These are phyloP conservation scores for Colletotrichum liriopes DNA, from an alignment of 2,329 filamentous ascomycete species.

Conservation along the genomic window DNA sequence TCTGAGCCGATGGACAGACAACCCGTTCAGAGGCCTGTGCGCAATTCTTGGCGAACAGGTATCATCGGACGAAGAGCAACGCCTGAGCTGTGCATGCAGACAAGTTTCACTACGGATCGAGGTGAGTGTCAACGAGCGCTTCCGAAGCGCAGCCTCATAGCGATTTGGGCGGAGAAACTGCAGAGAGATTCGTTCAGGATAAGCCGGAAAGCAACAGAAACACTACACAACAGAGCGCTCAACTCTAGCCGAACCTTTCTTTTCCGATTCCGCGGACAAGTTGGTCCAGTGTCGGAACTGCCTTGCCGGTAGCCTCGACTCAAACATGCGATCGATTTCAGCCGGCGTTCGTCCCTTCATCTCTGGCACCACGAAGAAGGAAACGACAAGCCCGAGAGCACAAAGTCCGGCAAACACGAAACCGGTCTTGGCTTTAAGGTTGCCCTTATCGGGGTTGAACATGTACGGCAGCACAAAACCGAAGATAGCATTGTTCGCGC, in stretches of 20 bases:
- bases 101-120: conserved; percentile 26
- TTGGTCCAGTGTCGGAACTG: conserved; percentile 47
- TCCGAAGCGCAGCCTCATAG: conserved; percentile 26
- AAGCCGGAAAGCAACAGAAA: not conserved
- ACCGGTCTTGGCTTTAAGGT: conserved; percentile 59
- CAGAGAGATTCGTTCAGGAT: conserved; percentile 6
- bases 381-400: conserved; percentile 52
- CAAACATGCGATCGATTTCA: conserved; percentile 64
- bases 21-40: conserved; percentile 24
- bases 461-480: conserved; percentile 66
- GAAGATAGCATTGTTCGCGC: conserved; percentile 58
- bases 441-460: conserved; percentile 58
- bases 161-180: not conserved
- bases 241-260: conserved; percentile 14
- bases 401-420: conserved; percentile 58
- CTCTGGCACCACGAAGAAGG: conserved; percentile 66
- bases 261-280: conserved; percentile 9
- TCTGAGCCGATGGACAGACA: conserved; percentile 3
- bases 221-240: conserved; percentile 19
- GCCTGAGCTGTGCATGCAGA: conserved; percentile 11
- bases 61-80: conserved; percentile 21
- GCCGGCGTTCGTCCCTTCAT: conserved; percentile 64
- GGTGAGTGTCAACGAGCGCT: conserved; percentile 9
- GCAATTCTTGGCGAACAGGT: conserved; percentile 18
- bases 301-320: conserved; percentile 48